Conservation (phyloP, 306 rosid genomes). For the Astragalus membranaceus region DNA sequence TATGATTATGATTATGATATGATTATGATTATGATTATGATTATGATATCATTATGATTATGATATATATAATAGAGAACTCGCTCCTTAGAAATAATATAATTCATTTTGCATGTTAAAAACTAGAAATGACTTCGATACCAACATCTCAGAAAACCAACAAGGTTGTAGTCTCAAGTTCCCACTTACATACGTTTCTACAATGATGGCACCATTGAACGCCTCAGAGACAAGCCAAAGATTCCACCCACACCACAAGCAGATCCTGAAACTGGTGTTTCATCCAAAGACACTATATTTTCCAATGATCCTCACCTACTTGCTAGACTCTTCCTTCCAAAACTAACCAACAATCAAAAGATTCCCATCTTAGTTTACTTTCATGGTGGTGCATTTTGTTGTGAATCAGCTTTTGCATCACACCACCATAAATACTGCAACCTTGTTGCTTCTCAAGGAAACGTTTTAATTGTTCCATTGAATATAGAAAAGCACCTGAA, state of each 20-base stretch:
- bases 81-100: too few relatives aligned
- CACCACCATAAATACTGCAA: constrained; percentile 25
- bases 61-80: too few relatives aligned
- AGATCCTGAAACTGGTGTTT: constrained; percentile 33
- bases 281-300: constrained; percentile 30
- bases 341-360: not conserved
- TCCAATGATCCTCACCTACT: not conserved
- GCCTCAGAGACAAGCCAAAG: constrained; percentile 17
- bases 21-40: too few relatives aligned
- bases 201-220: constrained; percentile 16
- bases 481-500: constrained; percentile 42
- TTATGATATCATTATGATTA: too few relatives aligned
- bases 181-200: constrained; percentile 14
- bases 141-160: too few relatives aligned
- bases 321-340: constrained; percentile 7
- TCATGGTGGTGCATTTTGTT: constrained; percentile 40
- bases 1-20: too few relatives aligned
- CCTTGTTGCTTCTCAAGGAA: constrained; percentile 23
- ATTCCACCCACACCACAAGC: constrained; percentile 24
- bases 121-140: too few relatives aligned
- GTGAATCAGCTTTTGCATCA: constrained; percentile 32
- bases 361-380: constrained; percentile 25
- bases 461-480: constrained; percentile 30
- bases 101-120: too few relatives aligned
- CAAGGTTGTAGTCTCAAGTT: constrained; percentile 8